These are phyloP conservation scores for Tuber umbilicatum DNA, from an alignment of 495 filamentous ascomycete genomes.

Conservation along the genomic window DNA sequence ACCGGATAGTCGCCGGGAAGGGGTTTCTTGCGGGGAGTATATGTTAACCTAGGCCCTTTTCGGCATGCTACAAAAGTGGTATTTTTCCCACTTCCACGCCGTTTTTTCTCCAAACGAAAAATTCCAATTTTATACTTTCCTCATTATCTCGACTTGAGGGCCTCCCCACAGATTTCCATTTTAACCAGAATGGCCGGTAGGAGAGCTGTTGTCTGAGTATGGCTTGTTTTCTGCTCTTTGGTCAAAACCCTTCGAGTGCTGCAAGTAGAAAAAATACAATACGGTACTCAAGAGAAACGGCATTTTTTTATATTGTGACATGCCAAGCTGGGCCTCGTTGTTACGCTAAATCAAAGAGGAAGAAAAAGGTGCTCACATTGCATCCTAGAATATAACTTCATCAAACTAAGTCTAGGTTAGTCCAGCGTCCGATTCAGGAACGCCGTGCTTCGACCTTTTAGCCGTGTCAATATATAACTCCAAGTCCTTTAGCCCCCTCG, in stretches of 20 bases:
- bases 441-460: not conserved
- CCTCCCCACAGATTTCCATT: too few relatives aligned
- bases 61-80: not conserved
- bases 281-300: too few relatives aligned
- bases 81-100: not conserved
- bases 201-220: too few relatives aligned
- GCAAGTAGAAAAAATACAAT: not conserved
- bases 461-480: not conserved
- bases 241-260: not conserved
- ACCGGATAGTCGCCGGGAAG: not conserved
- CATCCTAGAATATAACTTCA: not conserved
- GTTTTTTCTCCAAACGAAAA: not conserved
- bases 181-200: too few relatives aligned
- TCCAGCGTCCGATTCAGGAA: not conserved
- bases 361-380: not conserved
- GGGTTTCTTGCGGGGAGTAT: not conserved
- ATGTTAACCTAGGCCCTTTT: not conserved
- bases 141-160: too few relatives aligned
- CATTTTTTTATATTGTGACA: not conserved
- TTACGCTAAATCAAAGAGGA: not conserved
- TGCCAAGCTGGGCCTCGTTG: not conserved
- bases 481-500: not conserved
- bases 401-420: not conserved
- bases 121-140: too few relatives aligned
- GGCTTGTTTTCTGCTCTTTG: too few relatives aligned